These are phyloP conservation scores for Hygrophorus russula DNA, from an alignment of 768 basidiomycete genomes.

Conservation along the genomic window DNA sequence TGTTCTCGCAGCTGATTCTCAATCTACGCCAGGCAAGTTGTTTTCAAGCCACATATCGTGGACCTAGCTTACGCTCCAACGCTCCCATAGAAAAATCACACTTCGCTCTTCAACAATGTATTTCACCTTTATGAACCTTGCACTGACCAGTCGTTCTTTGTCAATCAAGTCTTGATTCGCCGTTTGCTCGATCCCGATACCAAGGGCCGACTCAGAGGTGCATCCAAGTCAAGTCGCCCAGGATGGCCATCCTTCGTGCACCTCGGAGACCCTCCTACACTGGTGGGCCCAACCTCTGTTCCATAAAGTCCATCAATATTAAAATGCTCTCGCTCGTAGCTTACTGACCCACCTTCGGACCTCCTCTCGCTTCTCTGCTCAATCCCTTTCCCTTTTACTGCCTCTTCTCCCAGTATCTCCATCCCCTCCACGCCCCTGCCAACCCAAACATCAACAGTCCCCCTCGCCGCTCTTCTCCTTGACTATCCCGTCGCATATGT, in stretches of 20 bases:
- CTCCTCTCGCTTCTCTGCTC: too few relatives aligned
- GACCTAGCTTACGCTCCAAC: not conserved
- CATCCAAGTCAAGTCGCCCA: not conserved
- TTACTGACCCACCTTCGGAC: too few relatives aligned
- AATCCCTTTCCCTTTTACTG: not conserved
- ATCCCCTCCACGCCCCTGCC: not conserved
- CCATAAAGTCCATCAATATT: not conserved
- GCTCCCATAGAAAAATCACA: not conserved
- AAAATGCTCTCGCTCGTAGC: too few relatives aligned
- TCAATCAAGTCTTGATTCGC: constrained; percentile 25
- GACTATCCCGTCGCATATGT: constrained; percentile 52
- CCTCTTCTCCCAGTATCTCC: not conserved
- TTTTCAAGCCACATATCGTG: not conserved
- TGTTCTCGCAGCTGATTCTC: constrained; percentile 25
- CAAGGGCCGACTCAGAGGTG: not conserved
- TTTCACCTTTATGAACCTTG: constrained; percentile 33
- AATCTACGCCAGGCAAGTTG: constrained; percentile 26
- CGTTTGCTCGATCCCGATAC: constrained; percentile 1
- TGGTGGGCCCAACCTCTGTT: not conserved
- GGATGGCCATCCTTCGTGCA: not conserved
- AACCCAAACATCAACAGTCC: constrained; percentile 16
- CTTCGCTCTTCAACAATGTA: constrained; percentile 26
- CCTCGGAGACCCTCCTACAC: not conserved
- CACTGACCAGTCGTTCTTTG: constrained; percentile 44
- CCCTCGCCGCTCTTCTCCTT: constrained; percentile 47